Conservation (phyloP, 257 asterid species). For the Agastache rugosa region DNA sequence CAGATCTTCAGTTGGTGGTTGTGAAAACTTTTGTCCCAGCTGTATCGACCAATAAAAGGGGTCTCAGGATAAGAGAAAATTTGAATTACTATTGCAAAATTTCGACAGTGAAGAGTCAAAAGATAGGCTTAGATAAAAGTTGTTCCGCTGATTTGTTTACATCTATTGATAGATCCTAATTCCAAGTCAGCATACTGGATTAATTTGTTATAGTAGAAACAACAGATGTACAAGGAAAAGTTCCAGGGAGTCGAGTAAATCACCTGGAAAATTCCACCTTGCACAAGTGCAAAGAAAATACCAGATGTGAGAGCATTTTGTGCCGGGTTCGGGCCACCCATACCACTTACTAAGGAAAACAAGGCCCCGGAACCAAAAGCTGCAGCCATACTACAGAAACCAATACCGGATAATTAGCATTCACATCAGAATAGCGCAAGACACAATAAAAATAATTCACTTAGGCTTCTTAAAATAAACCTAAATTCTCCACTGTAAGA, state of each 20-base stretch:
- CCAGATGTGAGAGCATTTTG: slow-evolving; percentile 77
- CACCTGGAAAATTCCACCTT: slow-evolving; percentile 95
- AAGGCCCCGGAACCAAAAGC: slow-evolving; percentile 95
- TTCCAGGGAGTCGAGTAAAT: slow-evolving; percentile 14
- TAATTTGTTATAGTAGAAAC: not conserved
- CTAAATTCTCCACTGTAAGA: not conserved
- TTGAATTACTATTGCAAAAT: not conserved
- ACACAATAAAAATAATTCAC: no score
- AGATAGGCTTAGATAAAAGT: not conserved
- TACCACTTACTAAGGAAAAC: slow-evolving; percentile 87
- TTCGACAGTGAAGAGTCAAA: not conserved
- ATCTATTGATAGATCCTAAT: not conserved
- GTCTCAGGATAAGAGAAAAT: not conserved
- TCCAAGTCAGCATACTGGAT: not conserved
- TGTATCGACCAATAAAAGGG: slow-evolving; percentile 43
- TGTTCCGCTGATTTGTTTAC: not conserved
- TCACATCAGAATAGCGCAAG: not conserved
- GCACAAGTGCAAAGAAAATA: slow-evolving; percentile 82
- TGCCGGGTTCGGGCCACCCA: slow-evolving; percentile 81
- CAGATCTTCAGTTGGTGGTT: slow-evolving; percentile 78
- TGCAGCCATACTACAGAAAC: slow-evolving; percentile 79
- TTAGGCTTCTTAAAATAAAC: not conserved
- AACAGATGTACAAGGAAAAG: not conserved
- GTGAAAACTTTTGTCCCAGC: slow-evolving; percentile 84
- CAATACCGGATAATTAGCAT: slow-evolving; percentile 32